Percentiles rank a stretch among this genome's conserved stretches.
Conservation (phyloP, 208 protist species). For the Trypanosoma boissoni region DNA sequence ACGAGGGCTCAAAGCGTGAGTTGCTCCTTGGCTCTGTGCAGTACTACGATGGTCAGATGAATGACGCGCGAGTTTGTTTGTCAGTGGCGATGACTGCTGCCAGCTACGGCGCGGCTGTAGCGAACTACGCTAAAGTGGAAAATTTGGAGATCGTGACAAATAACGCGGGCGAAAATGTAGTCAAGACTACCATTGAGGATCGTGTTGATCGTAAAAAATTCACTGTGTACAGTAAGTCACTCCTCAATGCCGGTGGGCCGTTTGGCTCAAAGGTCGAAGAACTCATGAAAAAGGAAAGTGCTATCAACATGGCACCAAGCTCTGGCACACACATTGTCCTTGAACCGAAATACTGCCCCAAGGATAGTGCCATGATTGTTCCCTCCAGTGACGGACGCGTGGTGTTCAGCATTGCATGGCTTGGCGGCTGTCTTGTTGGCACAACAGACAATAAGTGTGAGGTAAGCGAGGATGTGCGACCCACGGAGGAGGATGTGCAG, state of each 20-base stretch:
- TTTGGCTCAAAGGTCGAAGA: slow-evolving; percentile 83
- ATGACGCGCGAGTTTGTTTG: slow-evolving; percentile 96
- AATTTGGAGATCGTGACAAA: slow-evolving; percentile 53
- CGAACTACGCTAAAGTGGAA: slow-evolving; percentile 91
- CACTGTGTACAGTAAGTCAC: slow-evolving; percentile 75
- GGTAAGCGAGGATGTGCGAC: slow-evolving; percentile 56
- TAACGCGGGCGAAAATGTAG: slow-evolving; percentile 40
- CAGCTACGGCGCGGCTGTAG: slow-evolving; percentile 84
- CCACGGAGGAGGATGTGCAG: slow-evolving; percentile 68
- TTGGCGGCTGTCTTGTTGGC: slow-evolving; percentile 91
- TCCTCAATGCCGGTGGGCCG: slow-evolving; percentile 91
- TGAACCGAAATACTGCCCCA: slow-evolving; percentile 75
- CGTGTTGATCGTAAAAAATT: slow-evolving; percentile 58
- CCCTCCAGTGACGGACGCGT: slow-evolving; percentile 93
- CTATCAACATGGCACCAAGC: slow-evolving; percentile 62
- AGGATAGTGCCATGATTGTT: slow-evolving; percentile 79
- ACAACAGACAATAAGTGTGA: slow-evolving; percentile 88
- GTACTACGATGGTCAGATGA: slow-evolving; percentile 96
- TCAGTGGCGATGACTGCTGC: slow-evolving; percentile 92
- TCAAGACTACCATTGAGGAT: slow-evolving; percentile 82
- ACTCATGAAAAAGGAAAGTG: slow-evolving; percentile 50
- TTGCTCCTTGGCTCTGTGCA: slow-evolving; percentile 87
- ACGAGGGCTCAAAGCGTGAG: slow-evolving; percentile 45
- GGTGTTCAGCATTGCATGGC: slow-evolving; percentile 92
- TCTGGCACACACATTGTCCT: slow-evolving; percentile 88